Evolutionary conservation across 2,329 filamentous ascomycete species (phyloP), one percentile per base, ranked within the genome.

Genomic region (Ceratocystis papillata): DNA sequence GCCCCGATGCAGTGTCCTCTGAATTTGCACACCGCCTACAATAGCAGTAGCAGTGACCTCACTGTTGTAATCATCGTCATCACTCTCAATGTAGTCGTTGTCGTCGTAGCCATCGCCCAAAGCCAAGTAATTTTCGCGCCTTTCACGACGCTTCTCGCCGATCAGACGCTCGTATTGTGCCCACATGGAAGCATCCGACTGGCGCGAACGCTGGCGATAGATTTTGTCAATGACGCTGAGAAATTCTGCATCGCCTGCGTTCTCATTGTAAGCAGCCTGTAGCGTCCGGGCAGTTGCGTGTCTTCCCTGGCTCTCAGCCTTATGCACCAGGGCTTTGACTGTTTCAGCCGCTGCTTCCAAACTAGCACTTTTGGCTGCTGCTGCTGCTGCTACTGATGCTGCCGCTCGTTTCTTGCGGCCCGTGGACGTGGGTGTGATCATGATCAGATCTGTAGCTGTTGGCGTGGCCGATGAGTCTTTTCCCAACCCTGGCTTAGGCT

Each of bases 221-320:
- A 86, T 77, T 68, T 81, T 79, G 73, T 83, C 80, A 59, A 86
- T 75, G 77, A 86, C 80, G 68, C 77, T 74, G 67, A 86, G 75
- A 70, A 85, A 83, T 45, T 75, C 75, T 17, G 77, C 73, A 69
- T 85, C 78, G 48, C 75, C 73, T 57, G 77, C 77, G 68, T 80
- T 79, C 71, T 86, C 82, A 69, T 86, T 82, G 73, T 84, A 86
- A 68, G 86, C 76, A 15, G 78, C 80, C 64, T 83, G 78, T 67
- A 87, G 76, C 53, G 84, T 83, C 76, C 80, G 86, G 1, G 84
- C 84, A 7, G 83, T 86, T 65, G 83, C 81, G 72, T 83, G 86
- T 67, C 82, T 81, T 68, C 78, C 77, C 71, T 81, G 78, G 67
- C 77, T 75, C 62, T 87, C 73, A 4, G 83, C 83, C 71, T 84